Evolutionary conservation across 73 alveolate species (phyloP).

Genomic region (Paramecium sexaurelia): DNA sequence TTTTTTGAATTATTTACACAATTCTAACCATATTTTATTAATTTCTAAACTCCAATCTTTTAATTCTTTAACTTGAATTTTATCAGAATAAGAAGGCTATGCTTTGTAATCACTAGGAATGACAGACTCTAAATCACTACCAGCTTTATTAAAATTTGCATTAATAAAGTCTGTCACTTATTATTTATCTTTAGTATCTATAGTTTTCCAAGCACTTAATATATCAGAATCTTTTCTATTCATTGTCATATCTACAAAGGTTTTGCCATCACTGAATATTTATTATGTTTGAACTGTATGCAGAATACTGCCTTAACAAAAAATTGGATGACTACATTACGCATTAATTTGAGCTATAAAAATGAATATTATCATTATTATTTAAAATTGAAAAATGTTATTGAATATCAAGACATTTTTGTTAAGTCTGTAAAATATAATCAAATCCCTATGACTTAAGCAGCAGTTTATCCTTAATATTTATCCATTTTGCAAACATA

Average conservation of each 20-base stretch:
- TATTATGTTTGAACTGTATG: background rate
- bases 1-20: background rate
- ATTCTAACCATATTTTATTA: conserved; percentile 14
- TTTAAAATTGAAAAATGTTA: background rate
- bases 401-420: background rate
- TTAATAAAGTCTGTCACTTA: background rate
- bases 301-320: background rate
- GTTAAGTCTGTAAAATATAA: background rate
- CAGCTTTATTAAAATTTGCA: conserved; percentile 8
- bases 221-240: background rate
- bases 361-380: background rate
- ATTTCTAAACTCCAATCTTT: conserved; percentile 3
- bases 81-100: background rate
- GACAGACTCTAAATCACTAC: background rate
- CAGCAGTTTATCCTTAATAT: conserved; percentile 14
- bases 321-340: conserved; percentile 2
- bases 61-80: background rate
- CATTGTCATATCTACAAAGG: conserved; percentile 51
- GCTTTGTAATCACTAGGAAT: background rate
- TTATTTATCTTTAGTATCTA: background rate
- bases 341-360: background rate
- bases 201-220: background rate
- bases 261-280: conserved; percentile 14
- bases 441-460: conserved; percentile 7
- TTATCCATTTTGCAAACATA: conserved; percentile 61